Conservation (phyloP, 2,329 filamentous ascomycete species). For the Phyllosticta paracitricarpa region DNA sequence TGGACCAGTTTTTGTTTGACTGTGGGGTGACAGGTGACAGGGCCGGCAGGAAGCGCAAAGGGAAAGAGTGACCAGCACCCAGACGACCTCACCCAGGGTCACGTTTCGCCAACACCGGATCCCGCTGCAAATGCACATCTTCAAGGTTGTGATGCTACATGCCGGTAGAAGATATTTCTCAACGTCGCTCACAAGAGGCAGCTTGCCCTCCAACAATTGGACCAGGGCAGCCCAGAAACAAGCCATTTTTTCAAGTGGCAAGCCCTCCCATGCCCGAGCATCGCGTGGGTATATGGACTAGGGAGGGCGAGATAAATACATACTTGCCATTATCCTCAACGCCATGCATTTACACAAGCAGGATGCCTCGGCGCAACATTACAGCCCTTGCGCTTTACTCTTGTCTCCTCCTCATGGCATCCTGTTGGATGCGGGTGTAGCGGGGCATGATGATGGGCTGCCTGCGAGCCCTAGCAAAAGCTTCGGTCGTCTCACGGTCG, state of each 20-base stretch:
- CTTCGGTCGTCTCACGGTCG: slow-evolving; percentile 62
- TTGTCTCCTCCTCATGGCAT: background rate
- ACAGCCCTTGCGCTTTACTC: background rate
- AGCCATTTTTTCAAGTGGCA: background rate
- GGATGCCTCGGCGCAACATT: background rate
- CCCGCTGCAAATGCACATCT: no score
- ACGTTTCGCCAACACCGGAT: no score
- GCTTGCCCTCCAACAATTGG: background rate
- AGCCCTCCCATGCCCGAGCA: background rate
- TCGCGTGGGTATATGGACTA: background rate
- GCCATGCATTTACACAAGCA: background rate
- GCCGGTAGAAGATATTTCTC: background rate
- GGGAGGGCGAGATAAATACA: background rate
- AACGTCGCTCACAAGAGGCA: background rate
- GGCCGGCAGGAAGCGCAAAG: no score
- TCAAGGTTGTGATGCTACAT: background rate
- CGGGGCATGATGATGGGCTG: slow-evolving; percentile 56
- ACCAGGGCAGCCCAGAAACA: background rate
- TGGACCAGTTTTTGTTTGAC: no score
- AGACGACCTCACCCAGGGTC: no score
- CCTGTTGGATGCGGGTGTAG: slow-evolving; percentile 7
- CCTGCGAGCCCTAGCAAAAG: slow-evolving; percentile 61
- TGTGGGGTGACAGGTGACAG: no score
- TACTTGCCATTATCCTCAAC: background rate
- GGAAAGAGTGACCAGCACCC: no score